These are phyloP conservation scores for Zychaea mexicana DNA, from an alignment of 371 early-diverging fungal genomes.

Conservation along the genomic window DNA sequence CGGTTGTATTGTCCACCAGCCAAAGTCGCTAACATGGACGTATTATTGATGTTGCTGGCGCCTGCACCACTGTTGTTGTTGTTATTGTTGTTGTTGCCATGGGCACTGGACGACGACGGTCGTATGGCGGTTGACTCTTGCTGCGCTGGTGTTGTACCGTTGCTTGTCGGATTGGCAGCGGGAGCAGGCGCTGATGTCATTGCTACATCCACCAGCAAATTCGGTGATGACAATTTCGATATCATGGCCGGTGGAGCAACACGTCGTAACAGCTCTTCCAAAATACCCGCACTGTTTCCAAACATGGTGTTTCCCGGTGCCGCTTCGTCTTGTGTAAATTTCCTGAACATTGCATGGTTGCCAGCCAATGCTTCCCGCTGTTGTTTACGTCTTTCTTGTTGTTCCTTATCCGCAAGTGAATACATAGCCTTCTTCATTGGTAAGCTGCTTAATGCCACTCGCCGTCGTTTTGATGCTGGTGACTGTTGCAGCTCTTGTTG, in stretches of 20 bases:
- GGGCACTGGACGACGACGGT: not conserved
- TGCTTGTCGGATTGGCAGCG: constrained; percentile 11
- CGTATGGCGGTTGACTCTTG: not conserved
- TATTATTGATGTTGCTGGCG: not conserved
- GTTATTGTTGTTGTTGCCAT: not conserved
- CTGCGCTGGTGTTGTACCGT: constrained; percentile 14
- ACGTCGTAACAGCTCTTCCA: constrained; percentile 35
- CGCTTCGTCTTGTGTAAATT: constrained; percentile 39
- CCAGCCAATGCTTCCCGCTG: constrained; percentile 23
- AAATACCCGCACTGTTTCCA: constrained; percentile 27
- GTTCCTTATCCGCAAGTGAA: constrained; percentile 21
- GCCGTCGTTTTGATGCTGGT: constrained; percentile 12
- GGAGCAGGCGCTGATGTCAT: constrained; percentile 13
- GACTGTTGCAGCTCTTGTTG: constrained; percentile 4
- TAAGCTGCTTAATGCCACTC: constrained; percentile 9
- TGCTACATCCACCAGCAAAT: constrained; percentile 42
- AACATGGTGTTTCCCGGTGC: constrained; percentile 47
- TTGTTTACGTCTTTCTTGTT: constrained; percentile 11
- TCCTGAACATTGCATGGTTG: constrained; percentile 31
- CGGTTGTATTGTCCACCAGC: constrained; percentile 33
- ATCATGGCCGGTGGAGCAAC: constrained; percentile 41
- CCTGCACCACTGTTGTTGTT: not conserved
- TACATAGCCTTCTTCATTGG: constrained; percentile 24
- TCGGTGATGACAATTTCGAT: constrained; percentile 44
- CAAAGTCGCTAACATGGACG: constrained; percentile 38